Conservation (phyloP, 2,329 filamentous ascomycete species). For the Exophiala calicioides region DNA sequence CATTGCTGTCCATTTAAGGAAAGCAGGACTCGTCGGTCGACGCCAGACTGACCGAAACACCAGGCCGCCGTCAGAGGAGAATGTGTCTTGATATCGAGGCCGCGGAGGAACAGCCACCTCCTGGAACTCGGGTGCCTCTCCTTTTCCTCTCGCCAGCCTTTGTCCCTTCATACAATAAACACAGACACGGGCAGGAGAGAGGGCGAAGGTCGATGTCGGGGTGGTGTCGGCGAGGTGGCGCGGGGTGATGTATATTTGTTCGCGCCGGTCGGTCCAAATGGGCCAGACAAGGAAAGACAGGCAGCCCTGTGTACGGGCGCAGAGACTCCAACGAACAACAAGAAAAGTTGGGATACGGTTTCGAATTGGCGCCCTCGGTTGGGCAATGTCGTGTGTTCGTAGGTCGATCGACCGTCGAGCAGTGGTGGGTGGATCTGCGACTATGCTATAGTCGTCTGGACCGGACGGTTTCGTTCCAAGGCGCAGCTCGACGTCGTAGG, state of each 20-base stretch:
- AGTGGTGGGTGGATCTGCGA: conserved; percentile 1
- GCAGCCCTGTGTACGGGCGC: conserved; percentile 7
- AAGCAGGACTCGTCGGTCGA: conserved; percentile 20
- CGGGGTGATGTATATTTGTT: not conserved
- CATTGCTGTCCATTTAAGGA: conserved; percentile 73
- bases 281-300: conserved; percentile 1
- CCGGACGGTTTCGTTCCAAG: conserved; percentile 5
- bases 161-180: conserved; percentile 18
- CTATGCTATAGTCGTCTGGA: conserved; percentile 2
- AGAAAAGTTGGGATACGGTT: conserved; percentile 4
- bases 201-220: not conserved
- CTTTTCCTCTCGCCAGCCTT: conserved; percentile 9
- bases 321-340: not conserved
- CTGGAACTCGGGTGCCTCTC: conserved; percentile 18
- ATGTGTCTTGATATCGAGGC: conserved; percentile 8
- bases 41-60: conserved; percentile 24
- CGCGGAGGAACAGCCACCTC: conserved; percentile 7
- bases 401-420: not conserved
- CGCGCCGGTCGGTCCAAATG: not conserved
- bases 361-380: conserved; percentile 8
- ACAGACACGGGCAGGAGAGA: not conserved
- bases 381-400: not conserved
- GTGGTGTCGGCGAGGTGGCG: not conserved
- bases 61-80: not conserved
- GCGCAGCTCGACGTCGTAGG: conserved; percentile 7